These are phyloP conservation scores for Fraxinus nigra DNA, from an alignment of 305 asterid genomes.

Conservation along the genomic window DNA sequence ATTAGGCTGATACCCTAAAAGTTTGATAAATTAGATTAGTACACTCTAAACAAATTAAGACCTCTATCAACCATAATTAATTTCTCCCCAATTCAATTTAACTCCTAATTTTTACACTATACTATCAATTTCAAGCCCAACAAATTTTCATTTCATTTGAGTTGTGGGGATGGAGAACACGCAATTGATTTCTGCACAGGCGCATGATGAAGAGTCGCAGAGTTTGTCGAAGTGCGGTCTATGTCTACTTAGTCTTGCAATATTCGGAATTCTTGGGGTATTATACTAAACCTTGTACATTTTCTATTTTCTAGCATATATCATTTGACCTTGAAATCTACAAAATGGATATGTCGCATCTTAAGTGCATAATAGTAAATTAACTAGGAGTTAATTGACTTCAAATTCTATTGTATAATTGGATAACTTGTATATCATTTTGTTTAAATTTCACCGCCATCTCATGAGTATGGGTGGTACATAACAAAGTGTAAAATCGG, in stretches of 20 bases:
- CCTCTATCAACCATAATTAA: too few species aligned
- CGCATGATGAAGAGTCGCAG: too few species aligned
- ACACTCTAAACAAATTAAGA: too few species aligned
- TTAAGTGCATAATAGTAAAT: background rate
- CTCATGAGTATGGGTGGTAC: background rate
- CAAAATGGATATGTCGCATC: background rate
- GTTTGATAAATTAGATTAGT: too few species aligned
- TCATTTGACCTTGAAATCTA: too few species aligned
- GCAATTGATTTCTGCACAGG: conserved; percentile 29
- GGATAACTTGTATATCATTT: background rate
- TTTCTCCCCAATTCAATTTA: background rate
- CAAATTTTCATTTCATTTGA: background rate
- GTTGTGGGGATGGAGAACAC: conserved; percentile 55
- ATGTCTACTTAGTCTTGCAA: too few species aligned
- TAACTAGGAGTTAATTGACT: background rate
- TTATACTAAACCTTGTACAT: too few species aligned
- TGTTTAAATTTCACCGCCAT: background rate
- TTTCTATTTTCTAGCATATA: too few species aligned
- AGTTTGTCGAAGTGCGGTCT: too few species aligned
- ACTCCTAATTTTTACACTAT: background rate
- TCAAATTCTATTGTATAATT: background rate
- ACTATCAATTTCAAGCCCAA: background rate
- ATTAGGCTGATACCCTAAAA: too few species aligned
- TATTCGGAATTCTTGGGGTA: too few species aligned
- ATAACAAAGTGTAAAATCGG: background rate